Conservation (phyloP, 1,284 basidiomycete species). For the Cutaneotrichosporon dermatis region DNA sequence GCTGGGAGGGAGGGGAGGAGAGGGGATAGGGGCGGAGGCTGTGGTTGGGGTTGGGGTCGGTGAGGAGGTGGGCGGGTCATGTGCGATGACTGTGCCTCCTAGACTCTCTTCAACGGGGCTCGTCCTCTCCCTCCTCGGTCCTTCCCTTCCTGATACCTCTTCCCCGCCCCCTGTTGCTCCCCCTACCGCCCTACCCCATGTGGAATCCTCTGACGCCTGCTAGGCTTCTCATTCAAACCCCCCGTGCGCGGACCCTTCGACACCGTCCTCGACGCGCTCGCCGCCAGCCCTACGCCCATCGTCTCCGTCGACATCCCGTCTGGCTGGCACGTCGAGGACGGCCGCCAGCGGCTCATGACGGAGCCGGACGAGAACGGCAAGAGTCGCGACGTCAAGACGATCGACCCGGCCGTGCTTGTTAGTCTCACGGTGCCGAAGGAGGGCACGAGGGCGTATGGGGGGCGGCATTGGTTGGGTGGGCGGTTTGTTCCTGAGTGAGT, state of each 20-base stretch:
- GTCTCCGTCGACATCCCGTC: slow-evolving; percentile 93
- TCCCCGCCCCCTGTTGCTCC: no score
- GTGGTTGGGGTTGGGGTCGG: no score
- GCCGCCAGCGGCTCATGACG: slow-evolving; percentile 30
- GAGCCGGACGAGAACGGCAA: slow-evolving; percentile 47
- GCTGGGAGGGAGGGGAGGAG: no score
- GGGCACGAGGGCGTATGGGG: slow-evolving; percentile 69
- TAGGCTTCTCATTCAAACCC: slow-evolving; percentile 85
- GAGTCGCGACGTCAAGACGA: slow-evolving; percentile 35
- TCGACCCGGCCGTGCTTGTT: slow-evolving; percentile 74
- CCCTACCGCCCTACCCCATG: no score
- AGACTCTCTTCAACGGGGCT: no score
- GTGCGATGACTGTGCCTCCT: no score
- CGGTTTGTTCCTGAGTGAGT: slow-evolving; percentile 77
- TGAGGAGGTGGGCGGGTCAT: no score
- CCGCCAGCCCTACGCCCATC: slow-evolving; percentile 64
- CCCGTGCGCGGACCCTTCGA: slow-evolving; percentile 87
- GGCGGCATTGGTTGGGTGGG: slow-evolving; percentile 87
- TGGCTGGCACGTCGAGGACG: slow-evolving; percentile 75
- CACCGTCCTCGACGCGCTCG: slow-evolving; percentile 63
- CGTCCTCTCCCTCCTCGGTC: no score
- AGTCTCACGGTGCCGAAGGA: slow-evolving; percentile 92
- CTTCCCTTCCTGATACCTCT: no score
- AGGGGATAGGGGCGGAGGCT: no score
- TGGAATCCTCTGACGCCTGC: background rate